Conservation (phyloP, 2,329 filamentous ascomycete genomes). For the Aspergillus pseudoglaucus region DNA sequence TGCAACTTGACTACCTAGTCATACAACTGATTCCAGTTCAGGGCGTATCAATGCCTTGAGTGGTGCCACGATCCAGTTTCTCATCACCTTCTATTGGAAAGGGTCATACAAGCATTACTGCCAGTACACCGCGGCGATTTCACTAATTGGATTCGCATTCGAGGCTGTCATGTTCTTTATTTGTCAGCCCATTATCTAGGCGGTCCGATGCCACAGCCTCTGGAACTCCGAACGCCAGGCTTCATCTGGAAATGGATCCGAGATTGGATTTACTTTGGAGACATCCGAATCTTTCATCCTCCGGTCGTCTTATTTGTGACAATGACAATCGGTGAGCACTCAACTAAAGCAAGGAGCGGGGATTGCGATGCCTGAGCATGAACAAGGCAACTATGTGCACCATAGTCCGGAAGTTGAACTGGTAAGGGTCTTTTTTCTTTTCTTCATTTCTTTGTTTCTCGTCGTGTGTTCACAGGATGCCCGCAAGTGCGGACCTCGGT, state of each 20-base stretch:
- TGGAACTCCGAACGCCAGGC: not conserved
- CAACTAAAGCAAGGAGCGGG: too few relatives aligned
- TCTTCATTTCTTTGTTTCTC: too few relatives aligned
- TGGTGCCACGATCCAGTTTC: slow-evolving; percentile 21
- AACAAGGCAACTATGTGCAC: too few relatives aligned
- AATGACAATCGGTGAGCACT: too few relatives aligned
- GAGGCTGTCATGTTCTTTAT: not conserved
- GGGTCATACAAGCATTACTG: not conserved
- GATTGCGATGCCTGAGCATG: too few relatives aligned
- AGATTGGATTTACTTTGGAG: not conserved
- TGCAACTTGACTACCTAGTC: slow-evolving; percentile 33
- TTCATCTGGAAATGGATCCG: not conserved
- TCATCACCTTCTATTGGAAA: slow-evolving; percentile 25
- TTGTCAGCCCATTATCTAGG: not conserved
- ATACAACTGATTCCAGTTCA: slow-evolving; percentile 16
- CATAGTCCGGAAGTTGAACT: too few relatives aligned
- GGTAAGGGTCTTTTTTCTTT: too few relatives aligned
- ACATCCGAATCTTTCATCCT: not conserved
- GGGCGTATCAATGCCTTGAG: slow-evolving; percentile 35
- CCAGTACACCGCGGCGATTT: slow-evolving; percentile 7
- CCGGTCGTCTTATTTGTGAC: not conserved
- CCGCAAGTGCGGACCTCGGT: too few relatives aligned
- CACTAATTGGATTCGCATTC: not conserved
- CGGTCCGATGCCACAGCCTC: not conserved
- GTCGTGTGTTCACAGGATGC: too few relatives aligned